Percentiles rank a stretch among this genome's conserved stretches.
Evolutionary conservation across 805 yeast species (phyloP).

Genomic region (Zygoascus biomembranicola): DNA sequence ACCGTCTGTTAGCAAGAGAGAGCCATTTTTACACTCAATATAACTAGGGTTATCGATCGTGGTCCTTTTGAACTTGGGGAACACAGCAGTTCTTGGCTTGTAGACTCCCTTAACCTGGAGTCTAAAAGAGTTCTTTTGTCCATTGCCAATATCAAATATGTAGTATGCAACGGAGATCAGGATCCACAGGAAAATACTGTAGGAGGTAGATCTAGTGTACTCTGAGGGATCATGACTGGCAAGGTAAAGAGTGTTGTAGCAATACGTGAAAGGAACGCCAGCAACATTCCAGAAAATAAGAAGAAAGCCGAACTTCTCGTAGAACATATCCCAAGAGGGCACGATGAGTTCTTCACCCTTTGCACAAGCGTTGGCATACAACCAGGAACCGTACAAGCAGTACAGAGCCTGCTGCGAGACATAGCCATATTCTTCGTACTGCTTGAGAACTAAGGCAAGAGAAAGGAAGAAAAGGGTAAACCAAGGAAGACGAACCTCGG

Average conservation of each 20-base stretch:
- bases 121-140: slow-evolving; percentile 91
- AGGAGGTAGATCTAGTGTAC: slow-evolving; percentile 61
- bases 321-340: slow-evolving; percentile 99
- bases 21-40: slow-evolving; percentile 78
- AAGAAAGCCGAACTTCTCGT: slow-evolving; percentile 99
- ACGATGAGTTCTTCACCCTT: slow-evolving; percentile 97
- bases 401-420: slow-evolving; percentile 69
- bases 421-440: slow-evolving; percentile 72
- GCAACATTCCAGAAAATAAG: slow-evolving; percentile 97
- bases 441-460: slow-evolving; percentile 66
- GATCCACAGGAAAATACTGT: slow-evolving; percentile 49
- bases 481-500: slow-evolving; percentile 97
- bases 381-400: slow-evolving; percentile 78
- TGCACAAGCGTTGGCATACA: slow-evolving; percentile 93
- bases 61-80: slow-evolving; percentile 88
- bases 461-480: slow-evolving; percentile 75
- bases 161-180: slow-evolving; percentile 66
- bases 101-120: slow-evolving; percentile 66
- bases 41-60: slow-evolving; percentile 76
- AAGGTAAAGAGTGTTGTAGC: slow-evolving; percentile 83
- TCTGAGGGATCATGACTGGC: slow-evolving; percentile 77
- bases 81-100: slow-evolving; percentile 59
- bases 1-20: slow-evolving; percentile 80
- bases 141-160: slow-evolving; percentile 91
- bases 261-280: slow-evolving; percentile 97